A percentile compares a stretch with the other conserved stretches of the same genome.
Evolutionary conservation across 495 filamentous ascomycete species (phyloP).

Genomic region (Penicillium longicatenatum): DNA sequence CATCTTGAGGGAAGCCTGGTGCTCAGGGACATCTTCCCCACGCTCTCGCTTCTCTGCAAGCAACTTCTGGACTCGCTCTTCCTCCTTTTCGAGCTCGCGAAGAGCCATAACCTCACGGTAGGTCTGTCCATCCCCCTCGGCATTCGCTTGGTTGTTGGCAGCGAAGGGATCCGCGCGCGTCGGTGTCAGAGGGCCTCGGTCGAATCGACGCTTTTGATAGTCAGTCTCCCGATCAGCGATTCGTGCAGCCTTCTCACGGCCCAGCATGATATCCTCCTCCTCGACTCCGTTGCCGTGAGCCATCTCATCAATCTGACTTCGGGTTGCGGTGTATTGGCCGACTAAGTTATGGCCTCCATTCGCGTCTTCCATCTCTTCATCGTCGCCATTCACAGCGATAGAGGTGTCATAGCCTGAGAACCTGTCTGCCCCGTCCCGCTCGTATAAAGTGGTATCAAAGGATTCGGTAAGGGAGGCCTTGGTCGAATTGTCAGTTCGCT

Average conservation of each 20-base stretch:
- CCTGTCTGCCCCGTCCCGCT: constrained; percentile 74
- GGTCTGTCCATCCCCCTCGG: constrained; percentile 68
- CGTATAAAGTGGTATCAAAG: constrained; percentile 94
- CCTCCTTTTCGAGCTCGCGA: constrained; percentile 90
- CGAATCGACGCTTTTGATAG: constrained; percentile 93
- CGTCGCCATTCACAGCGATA: constrained; percentile 78
- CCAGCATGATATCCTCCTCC: constrained; percentile 87
- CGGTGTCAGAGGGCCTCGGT: constrained; percentile 78
- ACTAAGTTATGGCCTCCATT: constrained; percentile 78
- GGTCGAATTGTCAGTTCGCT: constrained; percentile 86
- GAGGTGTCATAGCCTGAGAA: constrained; percentile 90
- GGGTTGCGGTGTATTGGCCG: constrained; percentile 95
- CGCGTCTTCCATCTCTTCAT: constrained; percentile 81
- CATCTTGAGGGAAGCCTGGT: constrained; percentile 70
- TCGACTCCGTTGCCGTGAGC: constrained; percentile 80
- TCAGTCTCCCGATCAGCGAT: constrained; percentile 94
- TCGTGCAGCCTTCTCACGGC: constrained; percentile 83
- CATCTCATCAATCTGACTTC: constrained; percentile 91
- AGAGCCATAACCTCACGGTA: constrained; percentile 92
- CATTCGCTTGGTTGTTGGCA: constrained; percentile 68
- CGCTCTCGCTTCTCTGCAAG: constrained; percentile 74
- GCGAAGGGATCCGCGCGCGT: constrained; percentile 89
- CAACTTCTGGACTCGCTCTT: constrained; percentile 79
- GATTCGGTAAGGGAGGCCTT: constrained; percentile 94
- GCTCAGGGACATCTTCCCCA: constrained; percentile 62